These are phyloP conservation scores for Takashimella koratensis DNA, from an alignment of 1,284 basidiomycete genomes.

Conservation along the genomic window DNA sequence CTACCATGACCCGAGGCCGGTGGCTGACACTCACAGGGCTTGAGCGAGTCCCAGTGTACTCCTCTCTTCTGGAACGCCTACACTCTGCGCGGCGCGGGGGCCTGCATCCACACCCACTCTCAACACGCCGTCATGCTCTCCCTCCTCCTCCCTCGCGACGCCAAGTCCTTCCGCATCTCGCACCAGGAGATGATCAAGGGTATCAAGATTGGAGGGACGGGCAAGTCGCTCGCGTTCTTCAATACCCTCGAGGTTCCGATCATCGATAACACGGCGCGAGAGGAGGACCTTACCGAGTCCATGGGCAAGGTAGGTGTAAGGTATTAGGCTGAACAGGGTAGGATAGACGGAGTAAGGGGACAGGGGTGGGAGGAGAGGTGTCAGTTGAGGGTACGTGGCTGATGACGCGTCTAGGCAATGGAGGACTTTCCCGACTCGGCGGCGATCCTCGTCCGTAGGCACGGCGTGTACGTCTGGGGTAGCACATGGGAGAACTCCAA, in stretches of 20 bases:
- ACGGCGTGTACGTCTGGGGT: constrained; percentile 84
- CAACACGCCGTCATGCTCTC: constrained; percentile 65
- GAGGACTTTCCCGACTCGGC: constrained; percentile 69
- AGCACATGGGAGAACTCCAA: constrained; percentile 81
- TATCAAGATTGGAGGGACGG: constrained; percentile 68
- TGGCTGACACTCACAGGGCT: constrained; percentile 30
- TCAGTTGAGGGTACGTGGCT: no score
- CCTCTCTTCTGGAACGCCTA: constrained; percentile 91
- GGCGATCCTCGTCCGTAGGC: constrained; percentile 71
- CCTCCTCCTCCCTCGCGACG: constrained; percentile 61
- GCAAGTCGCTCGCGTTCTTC: constrained; percentile 67
- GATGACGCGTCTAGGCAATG: constrained; percentile 66
- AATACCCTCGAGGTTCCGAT: constrained; percentile 82
- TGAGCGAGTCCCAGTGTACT: constrained; percentile 78
- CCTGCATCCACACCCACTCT: constrained; percentile 77
- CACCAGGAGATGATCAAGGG: constrained; percentile 90
- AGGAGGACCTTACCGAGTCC: constrained; percentile 77
- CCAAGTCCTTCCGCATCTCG: constrained; percentile 62
- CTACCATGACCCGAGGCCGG: background rate
- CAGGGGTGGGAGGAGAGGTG: no score
- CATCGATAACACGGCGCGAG: constrained; percentile 81
- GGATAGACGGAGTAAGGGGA: no score
- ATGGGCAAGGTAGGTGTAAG: constrained; percentile 60
- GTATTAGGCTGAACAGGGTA: no score
- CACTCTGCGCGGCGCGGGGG: constrained; percentile 66